Base-by-base conservation (phyloP, 2,329 filamentous ascomycete genomes). In the Seiridium cupressi region DNA sequence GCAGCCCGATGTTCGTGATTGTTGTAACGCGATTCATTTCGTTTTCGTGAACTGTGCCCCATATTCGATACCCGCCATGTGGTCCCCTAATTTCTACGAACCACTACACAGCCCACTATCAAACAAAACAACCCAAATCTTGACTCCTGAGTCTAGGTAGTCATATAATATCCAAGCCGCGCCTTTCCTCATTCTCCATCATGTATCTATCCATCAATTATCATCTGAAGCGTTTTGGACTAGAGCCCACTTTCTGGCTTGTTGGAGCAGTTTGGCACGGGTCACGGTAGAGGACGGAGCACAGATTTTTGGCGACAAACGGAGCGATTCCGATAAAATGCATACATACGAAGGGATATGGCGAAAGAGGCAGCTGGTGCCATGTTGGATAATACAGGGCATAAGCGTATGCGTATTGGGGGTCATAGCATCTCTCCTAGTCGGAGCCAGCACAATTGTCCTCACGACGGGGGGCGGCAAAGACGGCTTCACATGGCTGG, bases 321-420 rank as follows among this genome's bases (percentile, higher is more conserved):
- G 18, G 18, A 26, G 18, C 18, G 18, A 26, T 26, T 26, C 18
- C 18, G 2, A 26, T 26, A 26, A 26, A 26, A 26, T 26, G 18
- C 18, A 26, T 36, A 44, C 11, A 9, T 60, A 57, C 60, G 58
- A 62, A 13, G 63, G 59, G 7, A 44, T 64, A 57, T 67, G 64
- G 63, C 61, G 60, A 26, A 63, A 64, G 56, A 62, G 62, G 32
- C 54, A 65, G 13, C 44, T 65, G 10, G 31, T 67, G 5, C 64
- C 63, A 11, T 53, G 32, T 55, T 67, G 64, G 65, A 58, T 65
- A 32, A 11, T 67, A 7, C 62, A 67, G 34, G 58, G 64, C 8
- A 26, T 65, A 36, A 32, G 34, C 34, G 13, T 49, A 8, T 5
- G 57, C 42, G 35, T 63, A 42, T 60, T 57, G 54, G 60, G 35